A percentile compares a stretch with the other conserved stretches of the same genome.
Conservation (phyloP, 805 yeast genomes). For the Candida xiaguanensis region DNA sequence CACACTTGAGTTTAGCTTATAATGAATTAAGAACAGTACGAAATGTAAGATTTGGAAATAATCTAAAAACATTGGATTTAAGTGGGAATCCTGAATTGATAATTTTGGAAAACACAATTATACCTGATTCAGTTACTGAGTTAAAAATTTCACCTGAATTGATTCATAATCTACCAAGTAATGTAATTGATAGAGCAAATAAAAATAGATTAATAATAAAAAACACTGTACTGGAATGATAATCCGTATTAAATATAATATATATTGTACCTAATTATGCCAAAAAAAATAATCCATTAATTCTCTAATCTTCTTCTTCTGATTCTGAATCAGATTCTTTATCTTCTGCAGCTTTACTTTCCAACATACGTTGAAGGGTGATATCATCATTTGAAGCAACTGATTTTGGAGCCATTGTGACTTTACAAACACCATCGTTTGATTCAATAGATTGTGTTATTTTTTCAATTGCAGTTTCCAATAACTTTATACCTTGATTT, state of each 20-base stretch:
- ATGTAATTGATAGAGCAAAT: conserved; percentile 39
- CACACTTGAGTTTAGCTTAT: conserved; percentile 31
- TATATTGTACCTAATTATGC: background rate
- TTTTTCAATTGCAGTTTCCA: conserved; percentile 75
- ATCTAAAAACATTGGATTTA: conserved; percentile 31
- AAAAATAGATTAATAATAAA: conserved; percentile 26
- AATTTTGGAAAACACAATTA: conserved; percentile 31
- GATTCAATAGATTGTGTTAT: conserved; percentile 66
- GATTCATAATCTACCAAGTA: conserved; percentile 31
- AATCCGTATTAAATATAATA: background rate
- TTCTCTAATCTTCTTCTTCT: conserved; percentile 35
- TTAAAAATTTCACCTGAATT: conserved; percentile 33
- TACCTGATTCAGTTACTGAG: conserved; percentile 38
- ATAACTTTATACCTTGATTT: conserved; percentile 75
- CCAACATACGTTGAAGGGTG: conserved; percentile 92
- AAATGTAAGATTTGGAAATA: conserved; percentile 34
- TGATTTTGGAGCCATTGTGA: conserved; percentile 98
- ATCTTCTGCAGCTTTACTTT: conserved; percentile 86
- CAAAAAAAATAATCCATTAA: conserved; percentile 1
- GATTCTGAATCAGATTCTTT: conserved; percentile 82
- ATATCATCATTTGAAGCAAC: conserved; percentile 98
- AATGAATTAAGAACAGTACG: conserved; percentile 37
- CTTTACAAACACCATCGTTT: conserved; percentile 82
- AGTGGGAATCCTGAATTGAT: conserved; percentile 40
- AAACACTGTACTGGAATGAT: background rate